Evolutionary conservation across 176 grass and related monocot genomes (phyloP).

Genomic region (Bolboschoenus planiculmis): DNA sequence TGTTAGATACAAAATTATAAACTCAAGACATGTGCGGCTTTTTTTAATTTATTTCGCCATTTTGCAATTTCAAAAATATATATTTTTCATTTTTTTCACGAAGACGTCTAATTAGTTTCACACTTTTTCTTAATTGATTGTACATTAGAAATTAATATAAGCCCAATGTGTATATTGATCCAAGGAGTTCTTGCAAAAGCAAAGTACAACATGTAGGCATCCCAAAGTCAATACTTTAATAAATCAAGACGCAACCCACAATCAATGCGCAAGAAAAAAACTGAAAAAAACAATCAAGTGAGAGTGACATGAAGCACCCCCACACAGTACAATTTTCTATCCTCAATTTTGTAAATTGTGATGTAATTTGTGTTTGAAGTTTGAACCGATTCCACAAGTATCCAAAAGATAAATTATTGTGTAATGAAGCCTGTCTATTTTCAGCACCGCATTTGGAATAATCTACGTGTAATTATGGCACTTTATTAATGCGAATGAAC

Average conservation of each 20-base stretch:
- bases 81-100: too few relatives aligned
- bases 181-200: too few relatives aligned
- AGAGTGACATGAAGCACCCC: background rate
- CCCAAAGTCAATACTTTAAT: background rate
- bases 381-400: background rate
- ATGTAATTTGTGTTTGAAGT: background rate
- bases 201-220: background rate
- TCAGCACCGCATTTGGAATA: background rate
- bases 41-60: too few relatives aligned
- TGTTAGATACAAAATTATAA: too few relatives aligned
- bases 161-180: too few relatives aligned
- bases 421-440: background rate
- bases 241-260: background rate
- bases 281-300: background rate
- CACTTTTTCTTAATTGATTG: too few relatives aligned
- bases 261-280: background rate
- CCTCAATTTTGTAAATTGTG: background rate
- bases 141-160: too few relatives aligned
- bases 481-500: too few relatives aligned
- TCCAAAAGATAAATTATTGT: background rate
- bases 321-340: background rate
- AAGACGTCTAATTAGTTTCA: too few relatives aligned
- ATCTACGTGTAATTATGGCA: background rate
- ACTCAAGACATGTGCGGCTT: too few relatives aligned
- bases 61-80: too few relatives aligned